A percentile compares a stretch with the other conserved stretches of the same genome.
phyloP scores from a whole-genome alignment of 305 asterid species.

The Caryopteris hybrid region DNA sequence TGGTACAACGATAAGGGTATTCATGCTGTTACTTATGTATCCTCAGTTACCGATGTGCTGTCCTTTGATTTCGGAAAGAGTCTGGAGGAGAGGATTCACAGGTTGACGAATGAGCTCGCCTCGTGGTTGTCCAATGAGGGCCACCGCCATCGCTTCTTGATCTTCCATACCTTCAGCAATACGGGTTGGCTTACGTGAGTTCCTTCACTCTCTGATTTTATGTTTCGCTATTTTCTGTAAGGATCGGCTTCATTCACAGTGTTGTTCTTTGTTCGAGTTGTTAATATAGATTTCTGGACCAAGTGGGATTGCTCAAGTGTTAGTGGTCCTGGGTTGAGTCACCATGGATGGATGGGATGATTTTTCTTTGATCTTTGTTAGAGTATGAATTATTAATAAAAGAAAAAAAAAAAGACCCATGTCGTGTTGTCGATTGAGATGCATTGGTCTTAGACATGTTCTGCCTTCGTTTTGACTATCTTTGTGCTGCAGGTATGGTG shows the following conservation, averaged over 20 bases:
- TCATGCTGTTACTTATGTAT: conserved; percentile 62
- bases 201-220: conserved; percentile 9
- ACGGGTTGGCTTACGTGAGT: conserved; percentile 98
- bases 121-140: conserved; percentile 55
- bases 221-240: not conserved
- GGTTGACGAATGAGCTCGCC: conserved; percentile 49
- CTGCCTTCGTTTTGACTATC: not conserved
- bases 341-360: no score
- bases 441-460: not conserved
- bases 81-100: conserved; percentile 49
- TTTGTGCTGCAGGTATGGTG: conserved; percentile 61
- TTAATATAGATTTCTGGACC: not conserved
- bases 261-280: not conserved
- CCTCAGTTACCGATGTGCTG: conserved; percentile 69
- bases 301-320: not conserved
- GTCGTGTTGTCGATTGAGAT: not conserved
- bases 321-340: no score
- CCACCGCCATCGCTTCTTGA: conserved; percentile 54
- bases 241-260: no score
- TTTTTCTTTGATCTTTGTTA: no score
- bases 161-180: conserved; percentile 83
- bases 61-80: conserved; percentile 70
- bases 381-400: no score
- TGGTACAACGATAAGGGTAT: conserved; percentile 59
- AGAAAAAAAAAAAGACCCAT: no score